phyloP scores from a whole-genome alignment of 2,329 filamentous ascomycete species.

The Davidsoniella eucalypti region DNA sequence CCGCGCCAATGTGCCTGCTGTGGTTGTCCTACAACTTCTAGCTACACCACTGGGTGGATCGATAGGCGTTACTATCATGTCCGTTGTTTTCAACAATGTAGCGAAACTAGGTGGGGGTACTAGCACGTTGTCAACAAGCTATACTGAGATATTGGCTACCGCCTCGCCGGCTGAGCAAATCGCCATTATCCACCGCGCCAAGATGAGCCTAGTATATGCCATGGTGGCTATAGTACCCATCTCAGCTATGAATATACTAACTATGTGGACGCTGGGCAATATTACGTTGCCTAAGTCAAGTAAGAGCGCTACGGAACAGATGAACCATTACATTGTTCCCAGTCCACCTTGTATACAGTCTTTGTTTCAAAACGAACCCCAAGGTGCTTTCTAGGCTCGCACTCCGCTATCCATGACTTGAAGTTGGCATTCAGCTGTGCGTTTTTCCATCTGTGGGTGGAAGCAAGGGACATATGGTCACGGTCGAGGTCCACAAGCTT shows the following conservation, averaged over 20 bases:
- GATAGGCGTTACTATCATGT: conserved; percentile 49
- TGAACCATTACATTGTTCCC: conserved; percentile 1
- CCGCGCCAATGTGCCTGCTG: conserved; percentile 37
- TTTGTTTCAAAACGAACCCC: no score
- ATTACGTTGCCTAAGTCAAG: not conserved
- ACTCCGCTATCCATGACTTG: no score
- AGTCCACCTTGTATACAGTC: no score
- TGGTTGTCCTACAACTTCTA: conserved; percentile 43
- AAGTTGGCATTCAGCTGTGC: no score
- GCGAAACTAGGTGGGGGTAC: conserved; percentile 17
- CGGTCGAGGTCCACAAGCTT: no score
- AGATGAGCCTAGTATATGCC: conserved; percentile 1
- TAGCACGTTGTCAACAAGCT: not conserved
- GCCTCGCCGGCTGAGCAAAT: not conserved
- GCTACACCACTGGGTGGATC: conserved; percentile 47
- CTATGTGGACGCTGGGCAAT: not conserved
- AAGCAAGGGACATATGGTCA: no score
- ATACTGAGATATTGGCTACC: not conserved
- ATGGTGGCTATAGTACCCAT: conserved; percentile 3
- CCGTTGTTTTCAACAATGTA: conserved; percentile 49
- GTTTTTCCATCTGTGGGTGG: no score
- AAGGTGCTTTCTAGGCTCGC: no score
- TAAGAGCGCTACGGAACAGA: conserved; percentile 2
- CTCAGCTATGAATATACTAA: not conserved
- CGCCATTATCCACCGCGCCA: not conserved